phyloP scores from a whole-genome alignment of 345 rosid species.

The Raphanus sativus region DNA sequence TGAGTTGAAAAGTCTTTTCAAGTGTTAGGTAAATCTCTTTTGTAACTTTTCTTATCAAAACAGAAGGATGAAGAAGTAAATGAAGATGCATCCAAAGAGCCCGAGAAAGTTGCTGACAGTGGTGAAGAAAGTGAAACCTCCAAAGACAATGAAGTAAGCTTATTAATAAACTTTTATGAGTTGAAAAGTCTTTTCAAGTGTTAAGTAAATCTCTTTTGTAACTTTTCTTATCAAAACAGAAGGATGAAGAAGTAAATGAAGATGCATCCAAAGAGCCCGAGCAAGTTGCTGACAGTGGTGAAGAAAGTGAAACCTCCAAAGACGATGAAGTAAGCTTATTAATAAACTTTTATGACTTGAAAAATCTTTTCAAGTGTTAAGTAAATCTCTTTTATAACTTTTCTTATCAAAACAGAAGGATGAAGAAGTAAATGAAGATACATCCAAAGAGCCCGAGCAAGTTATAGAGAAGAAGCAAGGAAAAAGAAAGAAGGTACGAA shows the following conservation, averaged over 20 bases:
- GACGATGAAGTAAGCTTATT: background rate
- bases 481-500: background rate
- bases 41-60: background rate
- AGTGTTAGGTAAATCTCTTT: too few species aligned
- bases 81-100: background rate
- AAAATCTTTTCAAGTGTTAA: too few species aligned
- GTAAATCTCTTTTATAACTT: background rate
- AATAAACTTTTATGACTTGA: too few species aligned
- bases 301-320: too few species aligned
- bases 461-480: background rate
- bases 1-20: too few species aligned
- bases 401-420: background rate
- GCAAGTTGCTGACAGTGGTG: too few species aligned
- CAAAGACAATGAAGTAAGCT: background rate
- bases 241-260: background rate
- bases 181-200: too few species aligned
- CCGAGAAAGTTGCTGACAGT: too few species aligned
- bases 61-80: background rate
- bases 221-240: background rate
- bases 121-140: too few species aligned
- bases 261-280: background rate
- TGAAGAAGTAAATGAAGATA: background rate
- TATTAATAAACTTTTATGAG: too few species aligned
- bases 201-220: too few species aligned
- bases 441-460: background rate